Base-by-base conservation (phyloP, 768 basidiomycete species). In the Leccinum aurantiacum region DNA sequence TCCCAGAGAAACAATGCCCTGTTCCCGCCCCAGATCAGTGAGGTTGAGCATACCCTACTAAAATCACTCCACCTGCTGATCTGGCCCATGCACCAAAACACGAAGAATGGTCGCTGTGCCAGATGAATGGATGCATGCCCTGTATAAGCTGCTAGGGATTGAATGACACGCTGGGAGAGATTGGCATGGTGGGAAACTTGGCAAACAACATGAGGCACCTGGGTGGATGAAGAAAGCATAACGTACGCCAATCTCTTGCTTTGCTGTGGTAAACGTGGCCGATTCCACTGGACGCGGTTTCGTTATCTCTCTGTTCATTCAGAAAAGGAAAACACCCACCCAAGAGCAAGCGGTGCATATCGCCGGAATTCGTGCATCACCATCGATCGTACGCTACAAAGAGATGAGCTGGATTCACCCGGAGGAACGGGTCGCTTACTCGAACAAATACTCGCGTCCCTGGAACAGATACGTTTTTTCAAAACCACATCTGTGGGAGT, bases 31-130 rank as follows among this genome's bases (percentile, higher is more conserved):
- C 41, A 61, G 50, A 62, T 71, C 33, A 63, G 54, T 51, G 56
- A 53, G 56, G 57, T 63, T 59, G 55, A 54, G 19, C 14, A 47
- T 47, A 52, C 24, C 33, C 56, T 27, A 17, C 49, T 22, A 53
- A 37, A 15, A 35, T 48, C 49, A 56, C 70, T 71, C 55, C 58
- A 83, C 85, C 84, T 80, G 67, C 76, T 78, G 56, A 90, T 81
- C 71, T 89, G 87, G 22, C 80, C 80, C 86, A 88, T 87, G 67
- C 90, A 89, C 88, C 87, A 90, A 69, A 88, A 88, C 24, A 84
- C 77, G 68, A 84, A 87, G 68, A 87, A 87, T 10, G 89, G 89
- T 58, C 88, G 75, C 15, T 81, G 76, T 3, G 83, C 75, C 24
- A 90, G 71, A 33, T 78, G 69, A 60, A 83, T 80, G 44, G 73